Evolutionary conservation across 345 rosid genomes (phyloP).

Genomic region (Sonneratia caseolaris): DNA sequence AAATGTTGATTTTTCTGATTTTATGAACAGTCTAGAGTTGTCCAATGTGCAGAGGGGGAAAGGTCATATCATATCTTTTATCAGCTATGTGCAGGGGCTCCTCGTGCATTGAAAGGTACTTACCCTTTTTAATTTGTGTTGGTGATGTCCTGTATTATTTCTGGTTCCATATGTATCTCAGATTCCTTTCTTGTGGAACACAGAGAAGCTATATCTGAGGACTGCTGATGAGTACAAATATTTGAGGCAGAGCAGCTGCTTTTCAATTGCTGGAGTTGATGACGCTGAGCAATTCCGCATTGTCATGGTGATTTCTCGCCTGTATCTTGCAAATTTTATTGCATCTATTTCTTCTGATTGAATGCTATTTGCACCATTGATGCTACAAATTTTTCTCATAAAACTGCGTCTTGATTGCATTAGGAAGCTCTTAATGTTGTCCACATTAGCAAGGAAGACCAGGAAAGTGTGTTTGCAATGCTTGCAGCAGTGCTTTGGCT

Average conservation of each 20-base stretch:
- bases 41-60: slow-evolving; percentile 92
- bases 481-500: slow-evolving; percentile 95
- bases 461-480: slow-evolving; percentile 90
- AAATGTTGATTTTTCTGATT: slow-evolving; percentile 17
- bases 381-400: no score
- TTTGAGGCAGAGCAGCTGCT: slow-evolving; percentile 82
- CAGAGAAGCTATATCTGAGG: slow-evolving; percentile 82
- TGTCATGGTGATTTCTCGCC: slow-evolving; percentile 47
- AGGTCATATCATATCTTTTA: slow-evolving; percentile 98
- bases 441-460: slow-evolving; percentile 93
- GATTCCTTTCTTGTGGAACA: not conserved
- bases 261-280: slow-evolving; percentile 65
- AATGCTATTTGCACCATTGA: not conserved
- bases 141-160: not conserved
- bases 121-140: not conserved
- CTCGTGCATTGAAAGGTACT: slow-evolving; percentile 62
- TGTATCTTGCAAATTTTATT: not conserved
- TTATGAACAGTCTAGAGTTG: slow-evolving; percentile 89
- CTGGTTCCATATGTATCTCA: not conserved
- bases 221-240: slow-evolving; percentile 68
- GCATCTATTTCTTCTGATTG: not conserved
- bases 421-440: slow-evolving; percentile 97
- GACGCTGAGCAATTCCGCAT: slow-evolving; percentile 62
- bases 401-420: slow-evolving; percentile 7
- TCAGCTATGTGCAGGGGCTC: slow-evolving; percentile 98